Base-by-base conservation (phyloP, 1,139 yeast genomes). In the Kurtzmaniella natalensis region DNA sequence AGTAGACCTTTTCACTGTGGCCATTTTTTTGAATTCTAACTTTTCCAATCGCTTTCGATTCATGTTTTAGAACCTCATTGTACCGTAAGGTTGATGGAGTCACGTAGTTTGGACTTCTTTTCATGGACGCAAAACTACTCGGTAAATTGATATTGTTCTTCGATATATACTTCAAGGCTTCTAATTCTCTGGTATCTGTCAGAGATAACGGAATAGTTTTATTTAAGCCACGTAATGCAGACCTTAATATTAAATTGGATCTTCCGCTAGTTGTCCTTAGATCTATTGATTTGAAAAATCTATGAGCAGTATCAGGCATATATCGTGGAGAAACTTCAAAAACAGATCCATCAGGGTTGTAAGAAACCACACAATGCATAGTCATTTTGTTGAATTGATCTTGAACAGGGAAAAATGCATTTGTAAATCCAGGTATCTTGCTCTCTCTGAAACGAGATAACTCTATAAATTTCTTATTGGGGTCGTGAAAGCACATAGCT, bases 271-370 rank as follows among this genome's bases (percentile, higher is more conserved):
- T 61, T 2, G 61, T 56, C 21, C 67, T 42, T 18, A 63, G 46
- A 41, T 64, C 69, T 25, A 61, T 41, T 28, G 45, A 47, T 15
- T 50, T 42, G 38, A 61, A 63, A 51, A 53, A 61, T 23, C 70
- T 40, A 35, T 61, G 61, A 3, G 63, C 46, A 3, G 63, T 51
- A 37, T 60, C 53, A 7, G 46, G 43, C 66, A 61, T 63, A 36
- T 64, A 64, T 25, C 71, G 39, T 1, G 68, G 41, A 29, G 62
- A 55, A 0, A 61, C 64, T 37, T 64, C 70, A n/a, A 55, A 13
- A 4, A 57, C 39, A 13, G 47, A 38, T 21, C 50, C 45, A 1
- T 47, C 32, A 17, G 40, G 31, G 28, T 50, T 52, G 4, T 57
- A 38, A 4, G 61, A 38, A 3, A 64, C 39, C 1, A 62, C 67